phyloP scores from a whole-genome alignment of 805 yeast species.

The Pichia heedii region DNA sequence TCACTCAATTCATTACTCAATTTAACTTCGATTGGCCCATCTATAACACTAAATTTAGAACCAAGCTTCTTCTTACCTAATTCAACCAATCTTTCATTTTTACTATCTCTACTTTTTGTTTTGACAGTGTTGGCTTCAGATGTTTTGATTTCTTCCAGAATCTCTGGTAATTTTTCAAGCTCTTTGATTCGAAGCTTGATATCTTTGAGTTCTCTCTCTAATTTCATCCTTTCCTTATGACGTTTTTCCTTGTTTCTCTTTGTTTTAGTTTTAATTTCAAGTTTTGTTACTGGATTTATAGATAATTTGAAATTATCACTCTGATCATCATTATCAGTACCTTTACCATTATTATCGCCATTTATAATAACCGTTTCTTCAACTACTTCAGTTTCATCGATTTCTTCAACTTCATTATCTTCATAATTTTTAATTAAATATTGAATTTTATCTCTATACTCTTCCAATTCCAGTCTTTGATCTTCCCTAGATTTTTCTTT shows the following conservation, averaged over 20 bases:
- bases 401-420: slow-evolving; percentile 45
- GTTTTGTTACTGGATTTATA: slow-evolving; percentile 57
- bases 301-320: slow-evolving; percentile 40
- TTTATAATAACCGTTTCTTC: no score
- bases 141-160: slow-evolving; percentile 23
- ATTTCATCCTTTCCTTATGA: slow-evolving; percentile 47
- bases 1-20: slow-evolving; percentile 82
- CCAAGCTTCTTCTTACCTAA: slow-evolving; percentile 31
- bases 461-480: slow-evolving; percentile 50
- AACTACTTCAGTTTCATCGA: slow-evolving; percentile 31
- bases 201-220: slow-evolving; percentile 45
- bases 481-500: slow-evolving; percentile 62
- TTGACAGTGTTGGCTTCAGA: neutral
- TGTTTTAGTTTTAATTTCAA: slow-evolving; percentile 65
- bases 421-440: slow-evolving; percentile 54
- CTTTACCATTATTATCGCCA: slow-evolving; percentile 25
- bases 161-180: slow-evolving; percentile 41
- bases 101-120: slow-evolving; percentile 11
- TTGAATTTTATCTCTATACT: slow-evolving; percentile 54
- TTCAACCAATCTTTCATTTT: slow-evolving; percentile 18
- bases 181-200: slow-evolving; percentile 55
- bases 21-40: slow-evolving; percentile 59
- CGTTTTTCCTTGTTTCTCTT: slow-evolving; percentile 65
- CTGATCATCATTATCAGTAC: slow-evolving; percentile 22
- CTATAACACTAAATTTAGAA: slow-evolving; percentile 34